Conservation (phyloP, 1,139 yeast genomes). For the Candida smagusa region DNA sequence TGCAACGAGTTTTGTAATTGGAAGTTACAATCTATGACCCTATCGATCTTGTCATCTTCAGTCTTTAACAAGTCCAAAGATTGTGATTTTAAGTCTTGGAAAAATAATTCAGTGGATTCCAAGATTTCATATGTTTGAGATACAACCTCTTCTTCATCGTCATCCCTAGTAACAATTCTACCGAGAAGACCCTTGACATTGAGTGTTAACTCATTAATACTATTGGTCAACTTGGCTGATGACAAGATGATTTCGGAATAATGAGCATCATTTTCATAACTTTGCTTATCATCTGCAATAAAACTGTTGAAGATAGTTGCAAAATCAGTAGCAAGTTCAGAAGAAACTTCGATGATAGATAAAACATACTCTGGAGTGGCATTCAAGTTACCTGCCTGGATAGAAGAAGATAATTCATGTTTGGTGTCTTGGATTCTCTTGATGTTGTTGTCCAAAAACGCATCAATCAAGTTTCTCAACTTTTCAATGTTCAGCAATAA, state of each 20-base stretch:
- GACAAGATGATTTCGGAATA: slow-evolving; percentile 56
- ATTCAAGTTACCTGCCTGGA: slow-evolving; percentile 81
- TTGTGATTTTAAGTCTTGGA: slow-evolving; percentile 56
- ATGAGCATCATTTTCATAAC: slow-evolving; percentile 59
- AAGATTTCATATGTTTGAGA: slow-evolving; percentile 46
- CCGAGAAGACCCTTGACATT: slow-evolving; percentile 70
- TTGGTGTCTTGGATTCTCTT: slow-evolving; percentile 72
- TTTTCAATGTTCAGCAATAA: slow-evolving; percentile 48
- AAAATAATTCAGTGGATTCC: slow-evolving; percentile 58
- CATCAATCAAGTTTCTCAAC: slow-evolving; percentile 62
- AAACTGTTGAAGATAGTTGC: slow-evolving; percentile 75
- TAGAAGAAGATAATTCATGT: slow-evolving; percentile 70
- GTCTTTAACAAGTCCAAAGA: slow-evolving; percentile 45
- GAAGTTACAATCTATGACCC: slow-evolving; percentile 71
- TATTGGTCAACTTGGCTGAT: slow-evolving; percentile 63
- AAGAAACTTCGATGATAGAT: slow-evolving; percentile 68
- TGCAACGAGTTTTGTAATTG: slow-evolving; percentile 73
- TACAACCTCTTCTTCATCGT: slow-evolving; percentile 50
- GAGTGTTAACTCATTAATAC: slow-evolving; percentile 63
- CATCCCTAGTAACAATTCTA: slow-evolving; percentile 50
- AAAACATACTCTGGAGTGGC: slow-evolving; percentile 71
- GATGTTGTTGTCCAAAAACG: slow-evolving; percentile 66
- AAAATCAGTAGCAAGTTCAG: slow-evolving; percentile 75
- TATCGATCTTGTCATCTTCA: slow-evolving; percentile 70
- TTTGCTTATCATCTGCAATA: slow-evolving; percentile 70